These are phyloP conservation scores for Vaucheria bursata DNA, from an alignment of 352 stramenopile species.

Conservation along the genomic window DNA sequence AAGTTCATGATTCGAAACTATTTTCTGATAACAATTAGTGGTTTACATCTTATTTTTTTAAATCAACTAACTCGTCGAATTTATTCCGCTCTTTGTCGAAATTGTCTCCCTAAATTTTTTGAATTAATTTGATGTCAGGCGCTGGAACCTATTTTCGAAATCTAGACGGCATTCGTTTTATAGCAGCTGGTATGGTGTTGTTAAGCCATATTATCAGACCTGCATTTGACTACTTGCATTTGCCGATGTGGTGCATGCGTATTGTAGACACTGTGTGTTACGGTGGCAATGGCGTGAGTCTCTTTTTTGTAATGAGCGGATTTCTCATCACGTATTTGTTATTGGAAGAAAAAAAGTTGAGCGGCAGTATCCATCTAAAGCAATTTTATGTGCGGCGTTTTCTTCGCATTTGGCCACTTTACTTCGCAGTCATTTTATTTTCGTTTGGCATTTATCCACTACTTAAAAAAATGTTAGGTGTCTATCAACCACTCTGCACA, in stretches of 20 bases:
- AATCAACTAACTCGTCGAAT: no score
- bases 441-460: not conserved
- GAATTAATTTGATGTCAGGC: no score
- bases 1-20: no score
- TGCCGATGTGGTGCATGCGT: no score
- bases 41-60: no score
- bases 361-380: not conserved
- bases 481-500: not conserved
- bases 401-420: not conserved
- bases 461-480: not conserved
- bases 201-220: not conserved
- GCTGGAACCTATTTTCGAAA: no score
- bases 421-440: constrained; percentile 3
- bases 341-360: not conserved
- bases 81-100: no score
- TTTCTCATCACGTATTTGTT: not conserved
- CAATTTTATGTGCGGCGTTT: not conserved
- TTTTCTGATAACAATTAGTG: no score
- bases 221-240: not conserved
- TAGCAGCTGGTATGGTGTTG: no score
- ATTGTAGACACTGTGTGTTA: not conserved
- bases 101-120: no score
- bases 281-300: not conserved
- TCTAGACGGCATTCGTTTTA: not conserved
- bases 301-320: not conserved